These are phyloP conservation scores for Mortierella sp. DNA, from an alignment of 371 early-diverging fungal species.

Conservation along the genomic window DNA sequence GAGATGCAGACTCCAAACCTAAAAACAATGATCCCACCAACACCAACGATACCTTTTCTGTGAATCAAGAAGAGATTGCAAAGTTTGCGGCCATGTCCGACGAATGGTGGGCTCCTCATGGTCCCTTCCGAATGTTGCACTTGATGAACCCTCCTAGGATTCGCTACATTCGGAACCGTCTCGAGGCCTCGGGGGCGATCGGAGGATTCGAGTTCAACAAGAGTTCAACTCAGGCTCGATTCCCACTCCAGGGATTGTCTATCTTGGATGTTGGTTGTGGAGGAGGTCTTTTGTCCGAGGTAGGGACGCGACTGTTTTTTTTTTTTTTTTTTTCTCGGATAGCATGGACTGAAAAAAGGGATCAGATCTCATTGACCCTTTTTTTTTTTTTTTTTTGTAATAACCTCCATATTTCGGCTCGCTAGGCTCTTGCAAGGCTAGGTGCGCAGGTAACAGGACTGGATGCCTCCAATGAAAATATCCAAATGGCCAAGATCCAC, in stretches of 20 bases:
- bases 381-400: too few relatives aligned
- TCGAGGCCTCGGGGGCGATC: slow-evolving; percentile 47
- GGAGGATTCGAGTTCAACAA: background rate
- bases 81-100: slow-evolving; percentile 83
- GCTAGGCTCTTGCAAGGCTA: slow-evolving; percentile 85
- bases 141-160: slow-evolving; percentile 90
- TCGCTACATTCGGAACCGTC: slow-evolving; percentile 76
- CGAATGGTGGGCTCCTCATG: slow-evolving; percentile 95
- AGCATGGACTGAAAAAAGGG: background rate
- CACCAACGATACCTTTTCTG: slow-evolving; percentile 24
- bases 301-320: slow-evolving; percentile 29
- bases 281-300: slow-evolving; percentile 92
- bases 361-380: too few relatives aligned
- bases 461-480: slow-evolving; percentile 88
- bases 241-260: slow-evolving; percentile 68
- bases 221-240: slow-evolving; percentile 7
- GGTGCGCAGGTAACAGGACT: slow-evolving; percentile 85
- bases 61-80: slow-evolving; percentile 80
- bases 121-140: slow-evolving; percentile 90
- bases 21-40: too few relatives aligned
- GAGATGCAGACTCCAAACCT: too few relatives aligned
- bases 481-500: slow-evolving; percentile 84
- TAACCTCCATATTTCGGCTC: too few relatives aligned
- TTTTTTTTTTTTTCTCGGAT: background rate
- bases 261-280: slow-evolving; percentile 97